phyloP scores from a whole-genome alignment of 441 rosid genomes.

The Gossypium schwendimanii region DNA sequence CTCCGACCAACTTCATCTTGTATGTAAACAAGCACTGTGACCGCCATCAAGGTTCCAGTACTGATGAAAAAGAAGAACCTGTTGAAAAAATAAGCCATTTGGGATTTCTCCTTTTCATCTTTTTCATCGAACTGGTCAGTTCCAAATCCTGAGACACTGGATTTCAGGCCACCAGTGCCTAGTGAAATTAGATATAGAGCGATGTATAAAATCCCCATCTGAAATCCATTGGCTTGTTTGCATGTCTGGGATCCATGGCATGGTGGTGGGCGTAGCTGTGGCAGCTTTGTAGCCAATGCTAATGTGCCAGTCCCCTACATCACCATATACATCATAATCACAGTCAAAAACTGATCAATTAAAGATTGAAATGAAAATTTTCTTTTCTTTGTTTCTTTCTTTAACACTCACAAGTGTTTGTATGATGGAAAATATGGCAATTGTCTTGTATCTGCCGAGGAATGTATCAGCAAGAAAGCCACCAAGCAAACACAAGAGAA shows the following conservation, averaged over 20 bases:
- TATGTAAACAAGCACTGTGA: constrained; percentile 42
- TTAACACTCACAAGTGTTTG: constrained; percentile 26
- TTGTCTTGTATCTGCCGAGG: constrained; percentile 38
- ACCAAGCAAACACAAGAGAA: constrained; percentile 37
- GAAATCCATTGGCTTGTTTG: constrained; percentile 29
- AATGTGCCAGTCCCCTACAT: constrained; percentile 35
- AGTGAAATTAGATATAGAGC: constrained; percentile 36
- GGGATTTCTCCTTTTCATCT: constrained; percentile 32
- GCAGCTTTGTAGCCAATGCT: constrained; percentile 31
- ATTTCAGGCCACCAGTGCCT: constrained; percentile 46
- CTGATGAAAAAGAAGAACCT: constrained; percentile 44
- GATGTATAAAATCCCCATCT: constrained; percentile 36
- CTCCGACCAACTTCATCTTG: constrained; percentile 39
- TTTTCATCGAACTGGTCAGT: constrained; percentile 43
- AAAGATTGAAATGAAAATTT: neutral
- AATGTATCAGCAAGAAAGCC: constrained; percentile 47
- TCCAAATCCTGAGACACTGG: constrained; percentile 45
- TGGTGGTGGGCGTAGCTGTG: constrained; percentile 36
- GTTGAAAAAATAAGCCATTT: constrained; percentile 42
- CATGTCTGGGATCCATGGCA: constrained; percentile 25
- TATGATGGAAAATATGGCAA: constrained; percentile 32
- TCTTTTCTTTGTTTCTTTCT: too few species aligned
- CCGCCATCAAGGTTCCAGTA: constrained; percentile 34
- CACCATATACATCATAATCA: neutral
- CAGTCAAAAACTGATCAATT: neutral